Evolutionary conservation across 768 basidiomycete genomes (phyloP).

Genomic region (Tremella mesenterica): DNA sequence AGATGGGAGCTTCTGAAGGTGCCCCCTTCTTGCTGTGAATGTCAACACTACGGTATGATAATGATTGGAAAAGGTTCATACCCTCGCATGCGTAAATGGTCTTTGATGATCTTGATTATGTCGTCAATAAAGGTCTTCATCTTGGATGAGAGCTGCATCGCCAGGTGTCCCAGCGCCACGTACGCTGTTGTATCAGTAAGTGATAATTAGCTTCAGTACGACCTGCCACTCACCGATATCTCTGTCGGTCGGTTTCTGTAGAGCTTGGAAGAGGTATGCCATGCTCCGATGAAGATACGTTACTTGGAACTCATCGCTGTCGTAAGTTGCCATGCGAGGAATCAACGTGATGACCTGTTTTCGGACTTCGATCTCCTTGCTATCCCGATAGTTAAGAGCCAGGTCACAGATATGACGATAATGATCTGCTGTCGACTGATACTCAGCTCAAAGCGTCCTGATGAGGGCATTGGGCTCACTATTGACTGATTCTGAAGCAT

Average conservation of each 20-base stretch:
- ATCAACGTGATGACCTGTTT: constrained; percentile 94
- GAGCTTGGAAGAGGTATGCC: constrained; percentile 76
- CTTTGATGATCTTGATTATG: constrained; percentile 79
- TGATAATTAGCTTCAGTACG: neutral
- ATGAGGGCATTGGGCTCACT: constrained; percentile 50
- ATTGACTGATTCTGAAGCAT: constrained; percentile 87
- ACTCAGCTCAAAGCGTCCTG: neutral
- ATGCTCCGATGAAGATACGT: constrained; percentile 89
- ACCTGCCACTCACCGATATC: constrained; percentile 58
- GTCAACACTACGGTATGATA: neutral
- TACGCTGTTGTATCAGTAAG: constrained; percentile 56
- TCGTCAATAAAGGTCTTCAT: constrained; percentile 93
- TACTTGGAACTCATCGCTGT: constrained; percentile 82
- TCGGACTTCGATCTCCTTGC: constrained; percentile 76
- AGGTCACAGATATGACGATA: constrained; percentile 82
- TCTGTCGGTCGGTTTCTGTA: constrained; percentile 81
- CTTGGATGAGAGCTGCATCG: constrained; percentile 79
- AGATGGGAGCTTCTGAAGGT: constrained; percentile 86
- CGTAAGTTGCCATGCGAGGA: constrained; percentile 86
- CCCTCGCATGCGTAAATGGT: constrained; percentile 80
- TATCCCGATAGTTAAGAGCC: constrained; percentile 76
- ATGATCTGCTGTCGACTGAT: constrained; percentile 46
- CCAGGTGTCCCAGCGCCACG: constrained; percentile 91
- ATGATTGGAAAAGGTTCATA: constrained; percentile 45
- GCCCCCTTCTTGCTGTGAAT: constrained; percentile 63